Evolutionary conservation across 1,139 yeast genomes (phyloP), one percentile per base, ranked within the genome.

Genomic region (Protomyces lactucae-debilis): DNA sequence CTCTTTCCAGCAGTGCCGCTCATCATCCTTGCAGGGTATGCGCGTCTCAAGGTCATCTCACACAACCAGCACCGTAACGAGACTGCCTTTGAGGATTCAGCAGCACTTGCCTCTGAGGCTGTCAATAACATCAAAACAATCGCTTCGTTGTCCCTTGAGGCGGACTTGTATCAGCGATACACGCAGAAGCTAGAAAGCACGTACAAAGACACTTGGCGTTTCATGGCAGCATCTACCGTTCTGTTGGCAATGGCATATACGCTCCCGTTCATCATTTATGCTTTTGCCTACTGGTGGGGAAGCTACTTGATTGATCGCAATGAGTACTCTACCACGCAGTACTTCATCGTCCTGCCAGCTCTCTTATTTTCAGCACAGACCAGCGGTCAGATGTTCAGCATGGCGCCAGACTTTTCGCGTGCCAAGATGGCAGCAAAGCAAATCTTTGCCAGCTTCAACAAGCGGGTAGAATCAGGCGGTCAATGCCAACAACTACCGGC

Each of bases 11-110:
- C 69, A 40, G 73, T 95, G 1, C 91, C 91, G 0, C 76, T 88
- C 60, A 75, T 86, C 12, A 73, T 67, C 52, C 88, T 95, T 81
- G 75, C 81, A 83, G 74, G 91, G 85, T 67, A 91, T 89, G 57
- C 89, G 83, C 76, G 79, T 81, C 88, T 90, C 80, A 88, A 80
- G 86, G 88, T 77, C 83, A 90, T 45, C 84, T 86, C 70, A 82
- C 84, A 74, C 82, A 93, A 65, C 86, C 95, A 60, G 78, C 86
- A 75, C 56, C 72, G 77, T 28, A 74, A 77, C 40, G 75, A 76
- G 66, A 71, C 71, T 56, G 77, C 75, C 1, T 77, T 81, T 82
- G 52, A 76, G 77, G 61, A 79, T 76, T 70, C 75, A 78, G 67
- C 85, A 79, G 10, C 84, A 77, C 71, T 83, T 82, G 60, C 77